These are phyloP conservation scores for Mycosarcoma mackinlayi DNA, from an alignment of 1,284 basidiomycete species.

Conservation along the genomic window DNA sequence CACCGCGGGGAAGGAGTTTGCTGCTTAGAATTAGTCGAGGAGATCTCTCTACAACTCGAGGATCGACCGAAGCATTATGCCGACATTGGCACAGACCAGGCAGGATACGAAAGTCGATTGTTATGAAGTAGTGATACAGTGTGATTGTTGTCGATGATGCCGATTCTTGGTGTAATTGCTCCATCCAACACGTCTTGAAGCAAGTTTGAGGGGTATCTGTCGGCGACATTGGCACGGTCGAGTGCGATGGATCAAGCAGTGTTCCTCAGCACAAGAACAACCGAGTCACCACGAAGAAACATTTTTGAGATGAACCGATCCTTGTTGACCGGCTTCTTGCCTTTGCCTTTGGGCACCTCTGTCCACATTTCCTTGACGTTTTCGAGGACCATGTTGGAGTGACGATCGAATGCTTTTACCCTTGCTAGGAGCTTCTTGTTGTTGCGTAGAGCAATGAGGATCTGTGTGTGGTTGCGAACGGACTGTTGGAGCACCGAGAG, in stretches of 20 bases:
- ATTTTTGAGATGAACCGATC: constrained; percentile 98
- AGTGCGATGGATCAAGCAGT: constrained; percentile 21
- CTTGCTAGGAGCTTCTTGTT: constrained; percentile 98
- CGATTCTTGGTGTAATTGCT: neutral
- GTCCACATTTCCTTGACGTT: constrained; percentile 87
- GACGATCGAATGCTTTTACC: constrained; percentile 98
- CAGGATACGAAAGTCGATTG: neutral
- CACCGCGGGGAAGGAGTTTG: too few species aligned
- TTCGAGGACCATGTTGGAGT: constrained; percentile 88
- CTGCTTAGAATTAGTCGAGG: too few species aligned
- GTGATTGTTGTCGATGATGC: neutral
- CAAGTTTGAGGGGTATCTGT: constrained; percentile 9
- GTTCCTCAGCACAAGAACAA: constrained; percentile 60
- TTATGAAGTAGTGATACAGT: constrained; percentile 30
- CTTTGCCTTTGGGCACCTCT: constrained; percentile 96
- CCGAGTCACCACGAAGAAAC: constrained; percentile 72
- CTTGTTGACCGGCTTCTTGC: constrained; percentile 93
- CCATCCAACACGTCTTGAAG: neutral
- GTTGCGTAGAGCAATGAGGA: constrained; percentile 95
- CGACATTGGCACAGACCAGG: neutral
- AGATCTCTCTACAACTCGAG: too few species aligned
- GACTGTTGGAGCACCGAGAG: constrained; percentile 97
- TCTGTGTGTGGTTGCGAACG: constrained; percentile 96
- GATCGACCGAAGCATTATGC: neutral
- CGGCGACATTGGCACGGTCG: neutral